Base-by-base conservation (phyloP, 768 basidiomycete species). In the Scleroderma citrinum region DNA sequence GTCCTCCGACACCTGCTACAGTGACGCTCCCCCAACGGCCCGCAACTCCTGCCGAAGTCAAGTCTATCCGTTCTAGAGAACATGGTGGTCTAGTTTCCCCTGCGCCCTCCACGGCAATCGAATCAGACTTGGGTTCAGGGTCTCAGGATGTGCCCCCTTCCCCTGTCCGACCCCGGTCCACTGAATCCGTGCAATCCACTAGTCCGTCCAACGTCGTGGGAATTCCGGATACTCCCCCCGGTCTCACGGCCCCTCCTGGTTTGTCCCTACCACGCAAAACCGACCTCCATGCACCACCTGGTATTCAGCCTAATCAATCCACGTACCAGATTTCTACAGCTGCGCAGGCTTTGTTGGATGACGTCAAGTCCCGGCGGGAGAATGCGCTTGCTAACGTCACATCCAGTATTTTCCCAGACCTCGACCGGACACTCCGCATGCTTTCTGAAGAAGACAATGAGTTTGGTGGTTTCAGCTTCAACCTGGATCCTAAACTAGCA, bases 251-350 rank as follows among this genome's bases (percentile, higher is more conserved):
- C n/a, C 82, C 81, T 19, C 75, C 75, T 7, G 73, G 74, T 5
- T 57, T 76, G 10, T 69, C 72, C 19, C 63, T 65, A 10, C 72
- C 71, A 52, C 75, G 77, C 48, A 78, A 75, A 52, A 61, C 64
- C 42, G 80, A 75, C 73, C 76, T 16, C 75, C 79, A 26, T 75
- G 76, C 58, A 73, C 78, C 58, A 73, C 78, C 56, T 17, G 59
- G 59, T 35, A 61, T 64, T 24, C 78, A 56, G 43, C 77, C 49
- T 59, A 76, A 54, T 68, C 83, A 56, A 21, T 57, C 65, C 23
- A 78, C 78, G 5, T 94, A 93, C 64, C 90, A 92, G 59, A 88
- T 92, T 74, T 92, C 92, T 0, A 86, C 75, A 14, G 86, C 90
- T 34, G 90, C 88, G 2, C 85, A 85, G 53, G 88, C 87, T 1